Evolutionary conservation across 345 rosid genomes (phyloP), one percentile per base, ranked within the genome.

Genomic region (Mercurialis annua): DNA sequence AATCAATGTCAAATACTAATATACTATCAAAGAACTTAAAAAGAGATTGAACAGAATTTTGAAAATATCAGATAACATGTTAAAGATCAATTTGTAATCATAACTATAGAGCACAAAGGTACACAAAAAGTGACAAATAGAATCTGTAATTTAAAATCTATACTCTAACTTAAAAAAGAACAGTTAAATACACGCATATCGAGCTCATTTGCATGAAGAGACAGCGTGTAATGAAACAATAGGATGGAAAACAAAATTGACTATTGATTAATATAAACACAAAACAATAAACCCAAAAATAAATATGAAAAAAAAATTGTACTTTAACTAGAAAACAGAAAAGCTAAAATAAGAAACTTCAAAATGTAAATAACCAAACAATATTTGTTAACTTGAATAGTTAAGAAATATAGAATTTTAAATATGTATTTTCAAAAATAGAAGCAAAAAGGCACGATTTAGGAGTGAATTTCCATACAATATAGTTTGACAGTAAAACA

Each of bases 161-260:
- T 49, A 12, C 7, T 40, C n/a, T 38, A 26, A 23, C 27, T 31
- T 64, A 29, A 68, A 33, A 54, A 53, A 16, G 50, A 49, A 59
- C 64, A 23, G 14, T 21, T 53, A 38, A 14, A 53, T 24, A 30
- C 78, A 67, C 72, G 48, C 33, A 48, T 38, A 69, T 70, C 77
- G 64, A 81, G 71, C 38, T 62, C 70, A 72, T 67, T 44, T 75
- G 81, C 84, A 81, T 81, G 81, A 48, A 54, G 63, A 69, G 77
- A 71, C 70, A 71, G 66, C 77, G 66, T 30, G 53, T 30, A 73
- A 76, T 29, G 53, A 68, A 44, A 52, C 3, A 31, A 26, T 14
- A 69, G 20, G 18, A 17, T 2, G 48, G 47, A 43, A 17, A 48
- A n/a, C n/a, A 14, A 9, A 9, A 53, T 65, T 47, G 47, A 71